phyloP scores from a whole-genome alignment of 345 rosid species.

The Rhodamnia rubescens region DNA sequence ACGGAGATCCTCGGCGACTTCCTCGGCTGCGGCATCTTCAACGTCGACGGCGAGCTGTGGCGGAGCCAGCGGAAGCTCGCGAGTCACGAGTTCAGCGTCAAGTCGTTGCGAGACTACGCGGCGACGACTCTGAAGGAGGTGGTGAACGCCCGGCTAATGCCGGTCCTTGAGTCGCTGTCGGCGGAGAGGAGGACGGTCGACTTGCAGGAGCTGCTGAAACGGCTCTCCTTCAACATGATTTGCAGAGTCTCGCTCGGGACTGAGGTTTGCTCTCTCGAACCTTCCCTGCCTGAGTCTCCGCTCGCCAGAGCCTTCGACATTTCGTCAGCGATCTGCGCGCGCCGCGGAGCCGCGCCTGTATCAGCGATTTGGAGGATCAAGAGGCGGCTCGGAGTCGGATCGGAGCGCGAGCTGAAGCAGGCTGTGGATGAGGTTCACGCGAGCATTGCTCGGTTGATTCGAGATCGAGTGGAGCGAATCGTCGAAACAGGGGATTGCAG shows the following conservation, averaged over 20 bases:
- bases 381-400: slow-evolving; percentile 40
- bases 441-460: slow-evolving; percentile 15
- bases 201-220: slow-evolving; percentile 44
- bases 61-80: slow-evolving; percentile 41
- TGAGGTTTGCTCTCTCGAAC: slow-evolving; percentile 30
- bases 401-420: slow-evolving; percentile 36
- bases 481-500: slow-evolving; percentile 1
- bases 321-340: slow-evolving; percentile 40
- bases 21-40: slow-evolving; percentile 68
- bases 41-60: slow-evolving; percentile 63
- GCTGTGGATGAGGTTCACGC: slow-evolving; percentile 8
- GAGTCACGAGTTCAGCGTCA: slow-evolving; percentile 36
- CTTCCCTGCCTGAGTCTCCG: slow-evolving; percentile 13
- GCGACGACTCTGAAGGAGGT: slow-evolving; percentile 20
- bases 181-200: slow-evolving; percentile 15
- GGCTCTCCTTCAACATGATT: slow-evolving; percentile 37
- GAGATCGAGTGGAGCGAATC: slow-evolving; percentile 8
- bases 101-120: slow-evolving; percentile 22
- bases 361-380: slow-evolving; percentile 53
- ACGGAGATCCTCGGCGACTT: slow-evolving; percentile 76
- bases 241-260: slow-evolving; percentile 42
- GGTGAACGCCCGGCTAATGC: slow-evolving; percentile 32
- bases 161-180: slow-evolving; percentile 30
- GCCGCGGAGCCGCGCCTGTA: slow-evolving; percentile 43
- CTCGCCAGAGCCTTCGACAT: slow-evolving; percentile 38